Evolutionary conservation across 1,139 yeast genomes (phyloP), one percentile per base, ranked within the genome.

Genomic region (Pichia sp.): DNA sequence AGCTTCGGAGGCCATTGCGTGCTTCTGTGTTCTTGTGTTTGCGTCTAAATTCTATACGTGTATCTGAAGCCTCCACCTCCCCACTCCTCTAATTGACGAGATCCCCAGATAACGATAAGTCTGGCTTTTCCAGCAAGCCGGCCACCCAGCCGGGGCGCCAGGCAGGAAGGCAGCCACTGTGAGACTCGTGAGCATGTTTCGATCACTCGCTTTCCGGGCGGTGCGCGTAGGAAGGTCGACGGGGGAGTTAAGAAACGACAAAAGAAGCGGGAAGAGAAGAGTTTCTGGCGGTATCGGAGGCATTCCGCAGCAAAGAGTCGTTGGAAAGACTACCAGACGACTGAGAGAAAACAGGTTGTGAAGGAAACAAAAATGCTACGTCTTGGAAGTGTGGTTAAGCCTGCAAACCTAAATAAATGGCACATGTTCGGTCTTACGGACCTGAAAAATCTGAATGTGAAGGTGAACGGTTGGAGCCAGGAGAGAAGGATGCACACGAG

Each of bases 1-100:
- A 34, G 41, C 62, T 17, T 64, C 66, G 16, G 64, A 49, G 10
- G 64, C 55, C 64, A 60, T 63, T 41, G 14, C 12, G 9, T 24
- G 29, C 20, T 24, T 29, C 36, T 27, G 12, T 44, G 45, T 4
- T 34, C n/a, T 20, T 38, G 41, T 38, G 41, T 38, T 14, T 4
- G 9, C 29, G 29, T 27, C 29, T 27, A 20, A 20, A 20, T 3
- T 20, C 24, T 36, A 14, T 10, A 12, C 40, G 14, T 36, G 16
- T 5, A 16, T 36, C n/a, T 16, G 10, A 6, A 6, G 4, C 16
- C 16, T 12, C 40, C 16, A 2, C 7, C 40, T 6, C 3, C 16
- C 40, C n/a, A 31, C 12, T 31, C 16, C 40, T 2, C 10, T 14
- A 20, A 27, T 27, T 27, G 29, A 27, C 6, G 6, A 27, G 29